These are phyloP conservation scores for Kentomonas sorsogonicus DNA, from an alignment of 208 protist genomes.

Conservation along the genomic window DNA sequence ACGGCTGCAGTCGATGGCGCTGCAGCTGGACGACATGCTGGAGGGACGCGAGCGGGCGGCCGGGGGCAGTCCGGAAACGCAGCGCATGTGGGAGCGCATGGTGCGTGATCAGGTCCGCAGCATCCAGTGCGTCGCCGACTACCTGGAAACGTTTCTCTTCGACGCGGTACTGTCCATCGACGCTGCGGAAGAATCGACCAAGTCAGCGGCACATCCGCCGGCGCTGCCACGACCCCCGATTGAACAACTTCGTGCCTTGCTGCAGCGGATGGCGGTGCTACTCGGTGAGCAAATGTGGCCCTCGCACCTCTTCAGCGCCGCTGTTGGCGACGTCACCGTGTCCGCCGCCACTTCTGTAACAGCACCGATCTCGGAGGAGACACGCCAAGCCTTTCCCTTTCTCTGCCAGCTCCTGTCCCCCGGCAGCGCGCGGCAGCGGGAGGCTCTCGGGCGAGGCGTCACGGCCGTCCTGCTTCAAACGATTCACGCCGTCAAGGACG, in stretches of 20 bases:
- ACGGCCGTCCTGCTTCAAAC: conserved; percentile 15
- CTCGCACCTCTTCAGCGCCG: conserved; percentile 11
- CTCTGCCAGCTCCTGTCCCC: not conserved
- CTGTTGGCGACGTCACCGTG: no score
- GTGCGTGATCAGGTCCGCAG: not conserved
- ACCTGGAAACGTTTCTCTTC: not conserved
- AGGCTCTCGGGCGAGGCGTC: conserved; percentile 6
- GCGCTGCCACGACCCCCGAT: no score
- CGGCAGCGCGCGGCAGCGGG: not conserved
- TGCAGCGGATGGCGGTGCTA: not conserved
- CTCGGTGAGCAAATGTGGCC: conserved; percentile 14
- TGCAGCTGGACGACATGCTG: conserved; percentile 36
- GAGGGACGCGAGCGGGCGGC: conserved; percentile 5
- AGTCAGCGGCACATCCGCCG: no score
- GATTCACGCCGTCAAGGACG: conserved; percentile 3
- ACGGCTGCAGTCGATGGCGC: conserved; percentile 24
- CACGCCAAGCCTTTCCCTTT: not conserved
- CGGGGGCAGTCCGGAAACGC: conserved; percentile 7
- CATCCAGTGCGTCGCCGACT: not conserved
- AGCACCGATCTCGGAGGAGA: no score
- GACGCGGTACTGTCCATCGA: conserved; percentile 1
- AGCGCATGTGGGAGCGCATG: conserved; percentile 10
- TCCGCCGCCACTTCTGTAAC: no score
- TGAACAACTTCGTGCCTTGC: no score
- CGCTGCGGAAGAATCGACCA: not conserved